phyloP scores from a whole-genome alignment of 805 yeast species.

The Metschnikowia picachoensis region DNA sequence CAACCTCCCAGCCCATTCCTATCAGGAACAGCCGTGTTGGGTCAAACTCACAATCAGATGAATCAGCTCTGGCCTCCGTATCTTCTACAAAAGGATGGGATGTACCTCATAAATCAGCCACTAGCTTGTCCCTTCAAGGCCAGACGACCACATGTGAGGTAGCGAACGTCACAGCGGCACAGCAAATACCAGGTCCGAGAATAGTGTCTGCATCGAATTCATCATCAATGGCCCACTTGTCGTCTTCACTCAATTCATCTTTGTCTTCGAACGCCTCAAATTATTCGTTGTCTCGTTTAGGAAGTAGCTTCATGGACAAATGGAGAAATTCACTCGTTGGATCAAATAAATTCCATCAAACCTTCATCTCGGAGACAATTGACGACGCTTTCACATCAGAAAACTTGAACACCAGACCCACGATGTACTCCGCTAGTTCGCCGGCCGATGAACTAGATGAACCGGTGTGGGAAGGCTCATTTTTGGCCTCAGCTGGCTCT shows the following conservation, averaged over 20 bases:
- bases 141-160: constrained; percentile 16
- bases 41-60: constrained; percentile 10
- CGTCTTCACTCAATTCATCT: constrained; percentile 40
- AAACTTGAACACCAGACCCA: constrained; percentile 4
- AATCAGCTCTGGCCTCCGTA: constrained; percentile 17
- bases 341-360: constrained; percentile 2
- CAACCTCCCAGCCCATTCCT: constrained; percentile 12
- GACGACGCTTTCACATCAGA: constrained; percentile 9
- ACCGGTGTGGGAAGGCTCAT: constrained; percentile 13
- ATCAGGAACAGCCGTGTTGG: constrained; percentile 5
- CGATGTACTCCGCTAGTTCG: constrained; percentile 7
- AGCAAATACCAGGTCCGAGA: constrained; percentile 12
- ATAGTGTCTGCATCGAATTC: constrained; percentile 33
- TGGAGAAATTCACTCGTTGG: constrained; percentile 37
- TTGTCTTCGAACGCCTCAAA: constrained; percentile 34
- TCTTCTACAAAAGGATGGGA: constrained; percentile 46
- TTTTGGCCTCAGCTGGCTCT: not conserved
- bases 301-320: constrained; percentile 43
- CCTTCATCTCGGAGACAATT: constrained; percentile 6
- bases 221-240: constrained; percentile 37
- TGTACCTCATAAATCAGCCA: constrained; percentile 36
- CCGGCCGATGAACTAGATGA: constrained; percentile 17
- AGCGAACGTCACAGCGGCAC: constrained; percentile 21
- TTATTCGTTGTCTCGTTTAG: constrained; percentile 38
- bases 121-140: constrained; percentile 21